These are phyloP conservation scores for Athelia sp. DNA, from an alignment of 1,284 basidiomycete species.

Conservation along the genomic window DNA sequence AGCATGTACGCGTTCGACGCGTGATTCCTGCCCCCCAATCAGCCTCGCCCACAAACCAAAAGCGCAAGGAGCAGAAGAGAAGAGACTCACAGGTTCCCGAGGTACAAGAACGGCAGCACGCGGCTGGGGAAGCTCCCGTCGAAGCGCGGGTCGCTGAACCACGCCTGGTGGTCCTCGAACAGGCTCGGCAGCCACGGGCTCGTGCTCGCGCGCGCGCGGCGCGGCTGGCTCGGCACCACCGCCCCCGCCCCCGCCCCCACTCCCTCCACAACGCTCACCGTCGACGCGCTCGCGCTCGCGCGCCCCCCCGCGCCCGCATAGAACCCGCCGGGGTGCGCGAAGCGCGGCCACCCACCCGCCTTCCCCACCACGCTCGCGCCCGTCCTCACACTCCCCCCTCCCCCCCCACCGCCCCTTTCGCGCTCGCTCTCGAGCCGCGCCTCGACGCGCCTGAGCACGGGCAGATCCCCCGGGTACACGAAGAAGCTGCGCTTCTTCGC, in stretches of 20 bases:
- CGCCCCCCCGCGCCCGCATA: conserved; percentile 1
- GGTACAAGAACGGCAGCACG: conserved; percentile 91
- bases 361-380: conserved; percentile 1
- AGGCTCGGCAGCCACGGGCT: conserved; percentile 60
- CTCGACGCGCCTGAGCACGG: conserved; percentile 75
- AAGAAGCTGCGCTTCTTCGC: conserved; percentile 82
- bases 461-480: conserved; percentile 82
- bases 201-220: conserved; percentile 63
- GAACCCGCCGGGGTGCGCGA: background rate
- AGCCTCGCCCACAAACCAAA: no score
- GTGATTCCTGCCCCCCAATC: conserved; percentile 75
- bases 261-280: conserved; percentile 1
- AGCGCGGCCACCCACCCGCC: conserved; percentile 11
- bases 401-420: conserved; percentile 25
- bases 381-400: background rate
- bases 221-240: conserved; percentile 19
- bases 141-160: conserved; percentile 91
- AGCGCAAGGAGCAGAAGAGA: conserved; percentile 7
- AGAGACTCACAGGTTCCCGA: conserved; percentile 82
- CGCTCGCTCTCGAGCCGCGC: conserved; percentile 37
- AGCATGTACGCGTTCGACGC: conserved; percentile 95
- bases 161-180: conserved; percentile 69
- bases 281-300: conserved; percentile 4
- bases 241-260: conserved; percentile 16
- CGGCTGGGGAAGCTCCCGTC: conserved; percentile 95